Conservation (phyloP, 2,329 filamentous ascomycete genomes). For the Achaetomium macrosporum region DNA sequence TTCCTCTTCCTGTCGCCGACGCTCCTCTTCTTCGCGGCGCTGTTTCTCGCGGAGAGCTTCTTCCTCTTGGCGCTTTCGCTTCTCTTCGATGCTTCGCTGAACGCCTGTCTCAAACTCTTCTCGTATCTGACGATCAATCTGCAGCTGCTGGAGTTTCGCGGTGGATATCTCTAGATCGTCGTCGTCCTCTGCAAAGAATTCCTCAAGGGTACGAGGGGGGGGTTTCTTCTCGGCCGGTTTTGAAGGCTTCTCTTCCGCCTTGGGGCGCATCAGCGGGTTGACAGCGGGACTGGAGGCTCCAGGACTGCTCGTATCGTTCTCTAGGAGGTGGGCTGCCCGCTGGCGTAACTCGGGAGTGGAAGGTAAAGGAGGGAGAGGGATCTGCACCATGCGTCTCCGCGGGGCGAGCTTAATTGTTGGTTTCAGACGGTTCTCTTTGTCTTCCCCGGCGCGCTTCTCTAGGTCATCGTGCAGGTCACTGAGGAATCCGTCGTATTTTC, state of each 20-base stretch:
- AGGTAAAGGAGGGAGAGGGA: slow-evolving; percentile 8
- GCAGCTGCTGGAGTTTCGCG: slow-evolving; percentile 17
- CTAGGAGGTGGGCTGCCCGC: not conserved
- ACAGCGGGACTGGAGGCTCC: not conserved
- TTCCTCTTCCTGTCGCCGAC: slow-evolving; percentile 22
- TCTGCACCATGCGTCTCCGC: slow-evolving; percentile 6
- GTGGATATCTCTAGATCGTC: slow-evolving; percentile 17
- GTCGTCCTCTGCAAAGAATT: slow-evolving; percentile 18
- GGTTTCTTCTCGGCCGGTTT: slow-evolving; percentile 3
- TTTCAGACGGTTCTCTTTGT: slow-evolving; percentile 5
- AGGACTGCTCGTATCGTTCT: slow-evolving; percentile 6
- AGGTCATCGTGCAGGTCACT: slow-evolving; percentile 12
- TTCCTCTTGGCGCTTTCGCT: slow-evolving; percentile 12
- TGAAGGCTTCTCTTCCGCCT: slow-evolving; percentile 4
- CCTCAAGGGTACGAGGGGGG: slow-evolving; percentile 6
- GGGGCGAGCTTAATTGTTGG: not conserved
- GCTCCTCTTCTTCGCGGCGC: slow-evolving; percentile 22
- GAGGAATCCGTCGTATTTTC: slow-evolving; percentile 19
- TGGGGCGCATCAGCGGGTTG: slow-evolving; percentile 6
- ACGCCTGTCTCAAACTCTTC: slow-evolving; percentile 11
- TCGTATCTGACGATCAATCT: slow-evolving; percentile 17
- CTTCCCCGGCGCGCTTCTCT: slow-evolving; percentile 10
- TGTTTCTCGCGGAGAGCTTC: slow-evolving; percentile 19
- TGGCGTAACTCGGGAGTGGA: slow-evolving; percentile 6
- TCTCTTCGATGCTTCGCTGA: slow-evolving; percentile 12